Percentiles rank a stretch among this genome's conserved stretches.
These are phyloP conservation scores for Pezicula rhizophila DNA, from an alignment of 2,329 filamentous ascomycete species.

Conservation along the genomic window DNA sequence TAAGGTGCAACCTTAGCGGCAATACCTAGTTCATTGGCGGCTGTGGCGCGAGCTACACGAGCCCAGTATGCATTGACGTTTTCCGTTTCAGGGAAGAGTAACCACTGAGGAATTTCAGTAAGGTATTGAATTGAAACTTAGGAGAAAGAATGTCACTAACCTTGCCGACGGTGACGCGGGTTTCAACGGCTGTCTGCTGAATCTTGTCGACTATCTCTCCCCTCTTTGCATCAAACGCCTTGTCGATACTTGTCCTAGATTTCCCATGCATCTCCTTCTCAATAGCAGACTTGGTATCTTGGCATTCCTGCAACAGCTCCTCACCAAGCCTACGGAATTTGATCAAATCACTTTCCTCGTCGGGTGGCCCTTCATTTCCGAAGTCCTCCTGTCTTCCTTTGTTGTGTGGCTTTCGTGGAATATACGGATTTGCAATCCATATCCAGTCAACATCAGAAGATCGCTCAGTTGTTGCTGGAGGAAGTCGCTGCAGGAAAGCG, in stretches of 20 bases:
- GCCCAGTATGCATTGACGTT: conserved; percentile 61
- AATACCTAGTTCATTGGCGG: conserved; percentile 63
- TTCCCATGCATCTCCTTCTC: conserved; percentile 33
- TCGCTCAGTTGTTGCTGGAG: conserved; percentile 54
- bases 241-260: conserved; percentile 13
- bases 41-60: conserved; percentile 59
- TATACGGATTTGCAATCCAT: conserved; percentile 60
- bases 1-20: conserved; percentile 66
- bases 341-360: conserved; percentile 14
- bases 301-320: conserved; percentile 26
- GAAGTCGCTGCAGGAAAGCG: conserved; percentile 62
- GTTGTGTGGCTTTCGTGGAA: conserved; percentile 14
- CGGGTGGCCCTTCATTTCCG: conserved; percentile 16
- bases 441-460: conserved; percentile 57
- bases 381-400: background rate
- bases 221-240: conserved; percentile 26
- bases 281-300: conserved; percentile 39
- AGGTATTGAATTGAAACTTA: background rate
- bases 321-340: conserved; percentile 14
- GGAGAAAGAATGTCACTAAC: conserved; percentile 29
- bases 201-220: conserved; percentile 48
- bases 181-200: conserved; percentile 51
- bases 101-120: conserved; percentile 49
- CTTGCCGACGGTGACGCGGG: conserved; percentile 60
- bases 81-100: conserved; percentile 55